Conservation (phyloP, 306 rosid genomes). For the Mimosa pudica region DNA sequence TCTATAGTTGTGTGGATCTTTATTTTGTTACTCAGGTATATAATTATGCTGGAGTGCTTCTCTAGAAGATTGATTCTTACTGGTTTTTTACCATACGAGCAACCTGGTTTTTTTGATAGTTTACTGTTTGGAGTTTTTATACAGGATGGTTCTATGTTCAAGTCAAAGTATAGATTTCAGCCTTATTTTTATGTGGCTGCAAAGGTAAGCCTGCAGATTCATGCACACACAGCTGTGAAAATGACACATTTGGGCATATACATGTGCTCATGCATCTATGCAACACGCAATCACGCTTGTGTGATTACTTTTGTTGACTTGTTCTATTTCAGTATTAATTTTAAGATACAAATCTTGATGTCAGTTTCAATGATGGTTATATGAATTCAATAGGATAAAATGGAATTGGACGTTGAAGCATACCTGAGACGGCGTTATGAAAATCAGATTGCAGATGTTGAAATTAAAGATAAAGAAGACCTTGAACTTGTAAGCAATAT, state of each 20-base stretch:
- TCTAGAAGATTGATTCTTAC: not conserved
- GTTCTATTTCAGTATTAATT: conserved; percentile 12
- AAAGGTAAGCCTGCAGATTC: conserved; percentile 54
- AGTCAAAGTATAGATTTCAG: conserved; percentile 78
- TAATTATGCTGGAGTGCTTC: conserved; percentile 13
- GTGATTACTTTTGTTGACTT: conserved; percentile 22
- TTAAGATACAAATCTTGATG: not conserved
- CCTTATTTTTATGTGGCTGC: conserved; percentile 89
- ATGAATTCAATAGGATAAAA: conserved; percentile 58
- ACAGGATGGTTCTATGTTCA: conserved; percentile 93
- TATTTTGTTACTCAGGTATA: conserved; percentile 92
- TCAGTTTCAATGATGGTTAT: conserved; percentile 29
- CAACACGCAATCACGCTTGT: not conserved
- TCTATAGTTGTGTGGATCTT: conserved; percentile 75
- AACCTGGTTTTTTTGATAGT: conserved; percentile 18
- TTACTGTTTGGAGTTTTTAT: conserved; percentile 43
- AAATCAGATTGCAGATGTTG: conserved; percentile 79
- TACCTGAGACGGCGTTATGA: conserved; percentile 82
- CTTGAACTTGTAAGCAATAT: conserved; percentile 87
- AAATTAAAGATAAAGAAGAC: conserved; percentile 82
- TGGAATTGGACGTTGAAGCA: conserved; percentile 86
- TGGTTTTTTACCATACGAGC: conserved; percentile 4
- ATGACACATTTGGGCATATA: conserved; percentile 15
- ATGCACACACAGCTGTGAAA: not conserved
- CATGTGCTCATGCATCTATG: conserved; percentile 5